Evolutionary conservation across 1,284 basidiomycete species (phyloP).

Genomic region (Takashimella koratensis): DNA sequence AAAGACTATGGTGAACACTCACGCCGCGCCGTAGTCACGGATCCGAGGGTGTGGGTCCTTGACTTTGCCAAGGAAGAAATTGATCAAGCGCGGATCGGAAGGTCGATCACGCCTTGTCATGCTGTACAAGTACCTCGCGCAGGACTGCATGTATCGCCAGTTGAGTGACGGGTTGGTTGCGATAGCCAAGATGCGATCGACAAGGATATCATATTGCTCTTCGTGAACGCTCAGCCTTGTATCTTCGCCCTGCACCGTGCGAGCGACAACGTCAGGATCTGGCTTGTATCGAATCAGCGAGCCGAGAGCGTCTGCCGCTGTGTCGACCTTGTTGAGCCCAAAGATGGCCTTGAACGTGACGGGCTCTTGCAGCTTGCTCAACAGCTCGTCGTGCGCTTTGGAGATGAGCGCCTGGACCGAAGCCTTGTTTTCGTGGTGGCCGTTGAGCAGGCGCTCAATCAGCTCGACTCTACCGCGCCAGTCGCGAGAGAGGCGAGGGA

Average conservation of each 20-base stretch:
- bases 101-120: slow-evolving; percentile 73
- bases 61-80: slow-evolving; percentile 65
- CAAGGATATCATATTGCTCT: slow-evolving; percentile 45
- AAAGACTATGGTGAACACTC: slow-evolving; percentile 33
- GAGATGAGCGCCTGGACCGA: slow-evolving; percentile 85
- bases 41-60: slow-evolving; percentile 78
- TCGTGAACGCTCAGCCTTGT: slow-evolving; percentile 44
- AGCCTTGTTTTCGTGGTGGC: slow-evolving; percentile 91
- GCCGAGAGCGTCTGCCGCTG: slow-evolving; percentile 34
- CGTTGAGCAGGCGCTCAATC: slow-evolving; percentile 68
- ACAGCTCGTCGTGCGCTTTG: slow-evolving; percentile 63
- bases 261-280: slow-evolving; percentile 32
- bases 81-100: slow-evolving; percentile 61
- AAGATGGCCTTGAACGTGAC: slow-evolving; percentile 31
- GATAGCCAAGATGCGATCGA: slow-evolving; percentile 62
- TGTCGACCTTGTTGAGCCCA: slow-evolving; percentile 21
- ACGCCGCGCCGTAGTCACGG: slow-evolving; percentile 67
- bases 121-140: slow-evolving; percentile 65
- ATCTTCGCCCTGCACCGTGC: slow-evolving; percentile 37
- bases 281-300: slow-evolving; percentile 17
- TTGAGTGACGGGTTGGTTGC: slow-evolving; percentile 57
- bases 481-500: slow-evolving; percentile 54
- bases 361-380: slow-evolving; percentile 38
- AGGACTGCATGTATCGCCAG: slow-evolving; percentile 87
- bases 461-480: slow-evolving; percentile 64